Base-by-base conservation (phyloP, 257 asterid species). In the Leptodermis oblonga region DNA sequence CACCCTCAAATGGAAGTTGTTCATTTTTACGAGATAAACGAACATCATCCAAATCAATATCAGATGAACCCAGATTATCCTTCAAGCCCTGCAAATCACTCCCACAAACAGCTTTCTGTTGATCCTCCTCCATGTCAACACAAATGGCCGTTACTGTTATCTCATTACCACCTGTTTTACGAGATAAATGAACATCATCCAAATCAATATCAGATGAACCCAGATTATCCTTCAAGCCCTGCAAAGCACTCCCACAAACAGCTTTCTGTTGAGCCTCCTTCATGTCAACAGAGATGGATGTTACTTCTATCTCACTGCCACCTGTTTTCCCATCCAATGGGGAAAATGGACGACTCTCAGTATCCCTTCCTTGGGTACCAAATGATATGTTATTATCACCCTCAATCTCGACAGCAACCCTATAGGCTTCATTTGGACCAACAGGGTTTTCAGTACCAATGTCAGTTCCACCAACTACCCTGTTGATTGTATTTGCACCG, bases 51-150 rank as follows among this genome's bases (percentile, higher is more conserved):
- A 66, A 64, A 64, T 5, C 70, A 30, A 62, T 33, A 68, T 70
- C 83, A 68, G 75, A 70, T 69, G 74, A 71, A 74, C 82, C 80
- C 72, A 65, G 68, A 41, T 60, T 74, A 68, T 62, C 74, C 77
- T 64, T 80, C 65, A 85, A 80, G 45, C 76, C 61, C 62, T 63
- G 65, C 22, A 77, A 56, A 69, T 53, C 78, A 78, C 73, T 77
- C 78, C 59, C 79, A 59, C 73, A 68, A 53, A 34, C 74, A 60
- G 67, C 65, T 61, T 70, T 73, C 75, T 74, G 75, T 71, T 75
- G 70, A 14, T 74, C 71, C 46, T 78, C 80, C 76, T 71, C 80
- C 6, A 56, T 12, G 62, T 68, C 55, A 67, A 78, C 74, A 76
- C 82, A 74, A 74, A 53, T 59, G 65, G 67, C 82, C 63, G 59